Percentiles rank a stretch among this genome's conserved stretches.
Evolutionary conservation across 768 basidiomycete species (phyloP).

Genomic region (Termitomyces heimii): DNA sequence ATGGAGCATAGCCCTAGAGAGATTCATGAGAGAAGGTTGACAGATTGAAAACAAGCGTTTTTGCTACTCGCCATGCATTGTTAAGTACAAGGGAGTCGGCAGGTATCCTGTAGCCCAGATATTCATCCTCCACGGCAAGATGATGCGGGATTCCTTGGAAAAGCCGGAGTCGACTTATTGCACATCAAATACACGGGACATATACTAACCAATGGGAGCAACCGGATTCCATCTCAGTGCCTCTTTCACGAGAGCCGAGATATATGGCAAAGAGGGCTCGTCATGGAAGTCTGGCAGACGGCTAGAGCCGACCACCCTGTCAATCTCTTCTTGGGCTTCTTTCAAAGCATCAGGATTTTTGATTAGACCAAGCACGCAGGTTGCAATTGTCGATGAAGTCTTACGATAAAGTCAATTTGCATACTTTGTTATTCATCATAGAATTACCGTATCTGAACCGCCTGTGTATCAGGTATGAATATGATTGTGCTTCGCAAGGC

Average conservation of each 20-base stretch:
- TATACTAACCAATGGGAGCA: neutral
- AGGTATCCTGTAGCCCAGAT: neutral
- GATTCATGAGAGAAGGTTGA: neutral
- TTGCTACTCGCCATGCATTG: neutral
- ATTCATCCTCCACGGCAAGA: neutral
- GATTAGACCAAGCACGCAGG: neutral
- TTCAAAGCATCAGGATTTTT: neutral
- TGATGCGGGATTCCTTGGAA: neutral
- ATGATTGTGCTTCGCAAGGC: neutral
- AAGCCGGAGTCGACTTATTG: neutral
- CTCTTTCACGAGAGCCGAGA: conserved; percentile 27
- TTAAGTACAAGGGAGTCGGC: neutral
- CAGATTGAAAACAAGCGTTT: neutral
- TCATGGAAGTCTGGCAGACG: conserved; percentile 26
- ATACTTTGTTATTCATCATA: neutral
- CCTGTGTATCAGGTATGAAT: neutral
- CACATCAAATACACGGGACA: too few relatives aligned
- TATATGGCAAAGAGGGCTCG: conserved; percentile 21
- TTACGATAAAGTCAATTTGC: neutral
- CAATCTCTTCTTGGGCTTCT: conserved; percentile 17
- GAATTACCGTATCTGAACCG: neutral
- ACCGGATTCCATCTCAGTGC: conserved; percentile 17
- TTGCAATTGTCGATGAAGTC: neutral
- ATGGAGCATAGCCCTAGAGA: neutral
- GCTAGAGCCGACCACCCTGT: conserved; percentile 19